A percentile compares a stretch with the other conserved stretches of the same genome.
phyloP scores from a whole-genome alignment of 2,329 filamentous ascomycete genomes.

The Diaporthe aspalathi region DNA sequence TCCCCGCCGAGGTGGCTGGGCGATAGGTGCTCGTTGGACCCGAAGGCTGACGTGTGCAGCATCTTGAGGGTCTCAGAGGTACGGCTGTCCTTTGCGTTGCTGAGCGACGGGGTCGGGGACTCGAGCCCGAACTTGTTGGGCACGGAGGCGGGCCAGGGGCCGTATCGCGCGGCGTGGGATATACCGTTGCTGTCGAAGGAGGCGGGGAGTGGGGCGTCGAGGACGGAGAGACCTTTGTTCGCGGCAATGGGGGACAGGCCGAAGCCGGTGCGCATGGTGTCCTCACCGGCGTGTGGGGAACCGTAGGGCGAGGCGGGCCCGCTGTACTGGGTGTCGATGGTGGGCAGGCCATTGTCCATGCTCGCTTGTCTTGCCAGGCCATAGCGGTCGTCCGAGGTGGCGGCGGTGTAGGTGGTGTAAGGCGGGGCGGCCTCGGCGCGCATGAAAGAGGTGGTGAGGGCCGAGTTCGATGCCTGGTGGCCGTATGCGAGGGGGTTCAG shows the following conservation, averaged over 20 bases:
- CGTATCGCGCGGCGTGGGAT: slow-evolving; percentile 89
- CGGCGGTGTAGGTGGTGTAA: slow-evolving; percentile 62
- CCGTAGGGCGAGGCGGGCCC: slow-evolving; percentile 75
- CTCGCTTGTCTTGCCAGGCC: slow-evolving; percentile 62
- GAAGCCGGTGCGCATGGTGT: slow-evolving; percentile 69
- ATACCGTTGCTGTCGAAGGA: slow-evolving; percentile 98
- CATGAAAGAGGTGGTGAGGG: slow-evolving; percentile 79
- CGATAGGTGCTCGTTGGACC: slow-evolving; percentile 68
- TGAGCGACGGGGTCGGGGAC: slow-evolving; percentile 81
- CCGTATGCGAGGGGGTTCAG: slow-evolving; percentile 73
- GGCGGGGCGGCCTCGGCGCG: slow-evolving; percentile 65
- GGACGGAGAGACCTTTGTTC: slow-evolving; percentile 81
- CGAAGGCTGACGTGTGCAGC: slow-evolving; percentile 75
- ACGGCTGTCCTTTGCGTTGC: slow-evolving; percentile 68
- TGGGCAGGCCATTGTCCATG: slow-evolving; percentile 66
- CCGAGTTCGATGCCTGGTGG: slow-evolving; percentile 73
- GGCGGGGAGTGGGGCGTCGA: slow-evolving; percentile 91
- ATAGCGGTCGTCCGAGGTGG: slow-evolving; percentile 55
- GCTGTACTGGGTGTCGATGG: slow-evolving; percentile 69
- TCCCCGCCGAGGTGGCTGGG: slow-evolving; percentile 46
- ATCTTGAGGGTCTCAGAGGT: slow-evolving; percentile 74
- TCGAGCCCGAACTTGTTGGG: slow-evolving; percentile 92
- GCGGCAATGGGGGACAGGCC: slow-evolving; percentile 80
- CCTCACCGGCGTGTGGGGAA: slow-evolving; percentile 81
- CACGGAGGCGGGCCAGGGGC: slow-evolving; percentile 90